These are phyloP conservation scores for Bocquillonia castaneifolia DNA, from an alignment of 441 rosid genomes.

Conservation along the genomic window DNA sequence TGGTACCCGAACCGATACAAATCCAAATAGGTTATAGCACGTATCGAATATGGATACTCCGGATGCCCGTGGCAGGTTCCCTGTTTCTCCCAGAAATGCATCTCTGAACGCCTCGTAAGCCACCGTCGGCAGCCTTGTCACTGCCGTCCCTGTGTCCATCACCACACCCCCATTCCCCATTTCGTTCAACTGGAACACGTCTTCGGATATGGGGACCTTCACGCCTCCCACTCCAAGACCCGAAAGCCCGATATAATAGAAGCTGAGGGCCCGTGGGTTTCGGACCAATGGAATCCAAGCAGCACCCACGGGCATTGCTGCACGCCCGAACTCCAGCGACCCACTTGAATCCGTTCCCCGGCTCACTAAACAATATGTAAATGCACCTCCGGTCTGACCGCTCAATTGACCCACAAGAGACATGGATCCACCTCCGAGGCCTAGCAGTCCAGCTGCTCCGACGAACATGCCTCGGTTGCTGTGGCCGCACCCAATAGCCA, in stretches of 20 bases:
- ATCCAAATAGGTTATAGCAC: slow-evolving; percentile 64
- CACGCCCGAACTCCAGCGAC: slow-evolving; percentile 72
- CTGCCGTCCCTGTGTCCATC: slow-evolving; percentile 97
- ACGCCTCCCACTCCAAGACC: slow-evolving; percentile 84
- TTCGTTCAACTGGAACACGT: slow-evolving; percentile 42
- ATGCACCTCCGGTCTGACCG: slow-evolving; percentile 84
- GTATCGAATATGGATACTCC: slow-evolving; percentile 85
- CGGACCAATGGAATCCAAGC: slow-evolving; percentile 83
- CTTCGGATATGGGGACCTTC: slow-evolving; percentile 53
- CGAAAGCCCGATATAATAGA: slow-evolving; percentile 71
- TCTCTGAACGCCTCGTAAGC: slow-evolving; percentile 75
- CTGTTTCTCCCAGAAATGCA: slow-evolving; percentile 53
- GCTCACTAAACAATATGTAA: slow-evolving; percentile 77
- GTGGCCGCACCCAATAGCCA: slow-evolving; percentile 89
- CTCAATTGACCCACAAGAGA: slow-evolving; percentile 81
- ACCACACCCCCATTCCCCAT: slow-evolving; percentile 81
- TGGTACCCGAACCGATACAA: slow-evolving; percentile 75
- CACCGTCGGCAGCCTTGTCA: slow-evolving; percentile 61
- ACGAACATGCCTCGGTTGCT: slow-evolving; percentile 81
- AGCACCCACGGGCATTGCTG: slow-evolving; percentile 78
- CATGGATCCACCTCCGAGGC: slow-evolving; percentile 86
- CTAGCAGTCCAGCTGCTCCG: slow-evolving; percentile 88
- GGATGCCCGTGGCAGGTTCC: slow-evolving; percentile 68
- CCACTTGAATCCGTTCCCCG: slow-evolving; percentile 65
- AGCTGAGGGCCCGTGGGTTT: slow-evolving; percentile 73